Evolutionary conservation across 352 stramenopile species (phyloP), one percentile per base, ranked within the genome.

Genomic region (Phytophthora kernoviae): DNA sequence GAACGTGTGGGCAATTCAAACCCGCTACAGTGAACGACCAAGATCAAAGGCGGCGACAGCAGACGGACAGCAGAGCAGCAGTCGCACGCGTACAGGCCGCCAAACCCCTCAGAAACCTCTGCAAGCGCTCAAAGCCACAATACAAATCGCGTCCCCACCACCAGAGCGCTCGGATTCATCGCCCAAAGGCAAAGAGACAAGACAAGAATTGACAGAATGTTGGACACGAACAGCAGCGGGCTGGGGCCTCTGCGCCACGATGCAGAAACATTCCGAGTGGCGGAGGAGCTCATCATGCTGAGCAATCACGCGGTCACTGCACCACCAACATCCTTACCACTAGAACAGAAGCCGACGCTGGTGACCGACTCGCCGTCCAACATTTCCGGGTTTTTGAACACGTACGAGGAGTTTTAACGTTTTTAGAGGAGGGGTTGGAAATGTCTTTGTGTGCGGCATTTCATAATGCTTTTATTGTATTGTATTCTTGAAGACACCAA

Each of bases 231-330:
- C 43, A 54, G 43, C 55, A 45, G 44, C 26, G 33, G 46, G 42
- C 48, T 61, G 7, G 40, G 47, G 40, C 39, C 60, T 11, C 24
- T 69, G 36, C 52, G 59, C 17, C 77, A 87, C 54, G 79, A 91
- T 48, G 78, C 72, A 15, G 82, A 92, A 58, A 92, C 79, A 17
- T 90, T 92, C 58, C 78, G 79, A 33, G 82, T 92, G 42, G 82
- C 82, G 1, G 70, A 89, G 46, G 82, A 92, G 69, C 79, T 92
- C 54, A 90, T 92, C 62, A 71, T 89, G 66, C 69, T 92, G 18
- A 92, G 82, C 60, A 72, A 50, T 40, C 58, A 56, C 21, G 42
- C 48, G 50, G 41, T 56, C 6, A 6, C 24, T 30, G 3, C 24
- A 30, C 24, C 24, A 17, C 30, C 56, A 14, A 18, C 33, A 17